Base-by-base conservation (phyloP, 345 rosid genomes). In the Melaleuca quinquenervia region DNA sequence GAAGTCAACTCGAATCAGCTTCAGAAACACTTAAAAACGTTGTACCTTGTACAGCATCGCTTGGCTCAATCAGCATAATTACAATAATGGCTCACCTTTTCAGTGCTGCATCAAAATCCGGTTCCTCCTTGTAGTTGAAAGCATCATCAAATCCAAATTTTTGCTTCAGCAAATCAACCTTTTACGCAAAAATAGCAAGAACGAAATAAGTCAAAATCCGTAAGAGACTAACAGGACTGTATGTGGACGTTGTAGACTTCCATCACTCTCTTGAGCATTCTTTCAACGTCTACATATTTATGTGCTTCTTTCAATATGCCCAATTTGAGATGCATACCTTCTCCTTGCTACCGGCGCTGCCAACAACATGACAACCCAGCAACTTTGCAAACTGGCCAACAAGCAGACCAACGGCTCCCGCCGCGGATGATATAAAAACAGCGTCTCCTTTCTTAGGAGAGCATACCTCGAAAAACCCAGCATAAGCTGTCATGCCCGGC, bases 121-220 rank as follows among this genome's bases (percentile, higher is more conserved):
- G 85, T 82, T 93, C 95, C 76, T 90, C 91, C 83, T 90, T 91
- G 84, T 92, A 93, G 91, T 92, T 92, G 91, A 93, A 93, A 87
- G 95, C 95, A 41, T 89, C 93, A 78, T 92, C 91, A 21, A 92
- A 93, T 60, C 92, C 90, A 80, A 92, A 87, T 62, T 90, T 91
- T 36, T 85, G 89, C 91, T 89, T 92, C 85, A 93, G 84, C 27
- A 92, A 84, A 82, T 90, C 90, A 84, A 93, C 92, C 93, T 93
- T 29, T 13, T 48, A 55, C 32, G 24, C 70, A 24, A 41, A 52
- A 44, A 41, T 5, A 62, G 74, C 62, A 51, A 52, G 52, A 20
- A 6, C 18, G 16, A 11, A 15, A n/a, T 36, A 82, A 55, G 62
- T 24, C 2, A 55, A 55, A 55, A 55, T 0, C 62, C 1, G 27